A percentile compares a stretch with the other conserved stretches of the same genome.
phyloP scores from a whole-genome alignment of 2,329 filamentous ascomycete species.

The Herpotrichia juniperi region DNA sequence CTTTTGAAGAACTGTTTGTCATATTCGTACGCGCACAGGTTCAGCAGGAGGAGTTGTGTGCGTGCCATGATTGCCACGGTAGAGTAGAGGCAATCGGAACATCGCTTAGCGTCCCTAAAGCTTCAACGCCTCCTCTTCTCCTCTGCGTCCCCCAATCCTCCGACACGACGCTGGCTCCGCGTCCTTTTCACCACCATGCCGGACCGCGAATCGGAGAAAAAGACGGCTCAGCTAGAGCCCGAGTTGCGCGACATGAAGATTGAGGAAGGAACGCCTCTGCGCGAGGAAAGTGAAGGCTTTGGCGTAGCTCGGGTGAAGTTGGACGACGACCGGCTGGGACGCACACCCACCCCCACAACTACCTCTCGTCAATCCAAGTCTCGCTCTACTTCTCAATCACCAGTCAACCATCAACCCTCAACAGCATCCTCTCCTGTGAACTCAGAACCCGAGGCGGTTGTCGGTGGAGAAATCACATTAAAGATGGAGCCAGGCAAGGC shows the following conservation, averaged over 20 bases:
- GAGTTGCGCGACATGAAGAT: slow-evolving; percentile 54
- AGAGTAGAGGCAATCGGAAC: slow-evolving; percentile 26
- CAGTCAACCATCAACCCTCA: slow-evolving; percentile 36
- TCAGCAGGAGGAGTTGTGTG: slow-evolving; percentile 25
- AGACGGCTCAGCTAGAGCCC: slow-evolving; percentile 47
- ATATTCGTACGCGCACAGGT: slow-evolving; percentile 16
- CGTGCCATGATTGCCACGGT: slow-evolving; percentile 29
- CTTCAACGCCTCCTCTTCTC: slow-evolving; percentile 28
- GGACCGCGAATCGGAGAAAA: slow-evolving; percentile 40
- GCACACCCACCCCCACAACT: slow-evolving; percentile 33
- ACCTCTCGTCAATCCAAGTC: slow-evolving; percentile 35
- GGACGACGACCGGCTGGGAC: slow-evolving; percentile 22
- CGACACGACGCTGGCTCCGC: slow-evolving; percentile 21
- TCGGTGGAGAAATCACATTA: slow-evolving; percentile 66
- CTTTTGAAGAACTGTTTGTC: neutral
- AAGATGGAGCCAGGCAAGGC: slow-evolving; percentile 70
- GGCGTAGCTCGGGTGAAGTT: slow-evolving; percentile 30
- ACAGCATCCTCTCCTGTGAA: slow-evolving; percentile 45
- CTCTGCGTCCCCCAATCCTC: slow-evolving; percentile 18
- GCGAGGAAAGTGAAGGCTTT: slow-evolving; percentile 19
- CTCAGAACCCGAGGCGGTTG: slow-evolving; percentile 57
- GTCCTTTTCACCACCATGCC: slow-evolving; percentile 41
- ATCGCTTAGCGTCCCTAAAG: slow-evolving; percentile 37
- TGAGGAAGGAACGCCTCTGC: slow-evolving; percentile 44
- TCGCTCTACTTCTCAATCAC: slow-evolving; percentile 40